phyloP scores from a whole-genome alignment of 2,329 filamentous ascomycete species.

The Fusarium siculi region DNA sequence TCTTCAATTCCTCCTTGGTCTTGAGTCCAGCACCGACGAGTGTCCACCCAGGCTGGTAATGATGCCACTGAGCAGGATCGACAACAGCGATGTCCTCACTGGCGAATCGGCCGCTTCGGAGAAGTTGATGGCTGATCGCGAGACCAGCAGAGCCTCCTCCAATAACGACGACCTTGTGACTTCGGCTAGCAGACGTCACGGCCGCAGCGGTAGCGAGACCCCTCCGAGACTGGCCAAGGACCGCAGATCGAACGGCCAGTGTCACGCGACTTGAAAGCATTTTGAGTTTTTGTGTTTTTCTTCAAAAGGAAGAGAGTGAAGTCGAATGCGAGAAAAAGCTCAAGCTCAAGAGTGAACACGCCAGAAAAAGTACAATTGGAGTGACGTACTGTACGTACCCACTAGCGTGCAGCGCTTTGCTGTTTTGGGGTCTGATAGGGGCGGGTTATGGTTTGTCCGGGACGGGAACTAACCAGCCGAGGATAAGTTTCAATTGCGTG shows the following conservation, averaged over 20 bases:
- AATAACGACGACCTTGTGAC: conserved; percentile 73
- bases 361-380: conserved; percentile 24
- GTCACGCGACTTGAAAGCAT: conserved; percentile 39
- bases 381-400: conserved; percentile 30
- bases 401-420: background rate
- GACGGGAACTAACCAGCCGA: background rate
- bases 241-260: conserved; percentile 26
- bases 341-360: conserved; percentile 3
- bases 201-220: conserved; percentile 29
- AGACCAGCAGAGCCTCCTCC: conserved; percentile 75
- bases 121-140: conserved; percentile 73
- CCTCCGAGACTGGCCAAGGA: background rate
- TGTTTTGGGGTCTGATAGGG: accelerated
- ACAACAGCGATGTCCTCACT: conserved; percentile 71
- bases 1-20: conserved; percentile 66
- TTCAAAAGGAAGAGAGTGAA: background rate
- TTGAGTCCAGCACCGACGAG: conserved; percentile 74
- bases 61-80: conserved; percentile 70
- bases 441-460: conserved; percentile 5
- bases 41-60: conserved; percentile 78
- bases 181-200: conserved; percentile 32
- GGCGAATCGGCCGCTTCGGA: conserved; percentile 65
- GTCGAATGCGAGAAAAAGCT: conserved; percentile 15
- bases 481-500: conserved; percentile 26
- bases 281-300: background rate